Base-by-base conservation (phyloP, 2,329 filamentous ascomycete species). In the Fusarium nurragi region DNA sequence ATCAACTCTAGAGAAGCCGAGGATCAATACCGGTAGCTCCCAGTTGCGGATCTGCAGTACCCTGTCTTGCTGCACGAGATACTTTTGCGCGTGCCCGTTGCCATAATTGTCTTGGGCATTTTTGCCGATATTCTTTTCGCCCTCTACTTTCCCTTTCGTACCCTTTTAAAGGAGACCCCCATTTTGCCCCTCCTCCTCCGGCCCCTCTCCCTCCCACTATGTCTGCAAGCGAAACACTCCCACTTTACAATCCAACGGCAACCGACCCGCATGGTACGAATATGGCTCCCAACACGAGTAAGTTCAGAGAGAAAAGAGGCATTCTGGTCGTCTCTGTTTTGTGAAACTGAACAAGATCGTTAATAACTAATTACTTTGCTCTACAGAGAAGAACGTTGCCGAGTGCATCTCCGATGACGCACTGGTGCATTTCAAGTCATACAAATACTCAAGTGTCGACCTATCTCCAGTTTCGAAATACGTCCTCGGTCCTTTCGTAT, bases 371-470 rank as follows among this genome's bases (percentile, higher is more conserved):
- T 48, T 18, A 26, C 26, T 22, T 19, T 37, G n/a, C 13, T 39
- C 10, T 45, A 25, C 54, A 79, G 78, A 72, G 57, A 74, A 80
- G 77, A 88, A 88, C 50, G 85, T 81, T 55, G 86, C 88, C 70
- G 88, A 90, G 78, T 90, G 90, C 78, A 82, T 98, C 70, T 96
- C 94, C 25, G 93, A 97, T 73, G 93, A 98, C 73, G 93, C 93
- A 52, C 86, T 99, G 70, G 84, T 91, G 60, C 94, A 97, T 77
- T 89, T 99, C 72, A 95, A 93, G 79, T 89, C 90, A 60, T 99
- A 99, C 88, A 96, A 97, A 77, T 99, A 99, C 80, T 97, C 93
- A 71, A 92, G 91, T 73, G 93, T 99, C 78, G 95, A 99, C 83
- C 94, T 97, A 80, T 97, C 94, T 47, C 90, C 91, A 64, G 88